Evolutionary conservation across 495 filamentous ascomycete species (phyloP).

Genomic region (Penicillium goetzii): DNA sequence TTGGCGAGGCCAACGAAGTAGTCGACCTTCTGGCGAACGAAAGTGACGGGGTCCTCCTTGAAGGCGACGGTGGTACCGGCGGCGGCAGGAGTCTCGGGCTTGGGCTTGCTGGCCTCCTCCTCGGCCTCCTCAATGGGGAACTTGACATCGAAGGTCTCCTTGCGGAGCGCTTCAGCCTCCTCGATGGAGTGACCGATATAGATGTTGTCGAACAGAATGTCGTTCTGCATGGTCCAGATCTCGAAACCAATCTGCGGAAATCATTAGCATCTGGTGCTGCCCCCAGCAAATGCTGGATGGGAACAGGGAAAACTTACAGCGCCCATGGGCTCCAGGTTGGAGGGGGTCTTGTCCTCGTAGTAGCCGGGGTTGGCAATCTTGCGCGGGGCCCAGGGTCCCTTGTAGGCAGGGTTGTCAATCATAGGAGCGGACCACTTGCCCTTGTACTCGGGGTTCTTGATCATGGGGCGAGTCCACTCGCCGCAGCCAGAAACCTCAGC

Average conservation of each 20-base stretch:
- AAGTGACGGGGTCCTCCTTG: slow-evolving; percentile 87
- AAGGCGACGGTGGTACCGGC: slow-evolving; percentile 81
- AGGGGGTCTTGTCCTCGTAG: slow-evolving; percentile 96
- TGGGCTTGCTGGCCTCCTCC: slow-evolving; percentile 82
- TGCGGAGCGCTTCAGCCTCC: slow-evolving; percentile 87
- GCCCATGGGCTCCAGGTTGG: slow-evolving; percentile 97
- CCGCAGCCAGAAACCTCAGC: slow-evolving; percentile 92
- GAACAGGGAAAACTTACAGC: slow-evolving; percentile 65
- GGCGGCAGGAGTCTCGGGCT: slow-evolving; percentile 64
- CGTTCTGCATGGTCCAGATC: slow-evolving; percentile 99
- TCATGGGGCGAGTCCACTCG: slow-evolving; percentile 88
- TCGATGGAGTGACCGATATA: slow-evolving; percentile 98
- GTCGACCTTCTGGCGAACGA: slow-evolving; percentile 89
- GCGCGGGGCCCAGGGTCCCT: slow-evolving; percentile 89
- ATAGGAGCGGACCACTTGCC: slow-evolving; percentile 94
- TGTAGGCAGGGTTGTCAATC: slow-evolving; percentile 99
- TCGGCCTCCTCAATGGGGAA: slow-evolving; percentile 78
- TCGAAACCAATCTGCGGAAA: slow-evolving; percentile 83
- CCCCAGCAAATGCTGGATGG: not conserved
- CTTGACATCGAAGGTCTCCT: slow-evolving; percentile 95
- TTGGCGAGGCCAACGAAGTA: slow-evolving; percentile 84
- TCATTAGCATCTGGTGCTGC: slow-evolving; percentile 16
- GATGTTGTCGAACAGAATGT: slow-evolving; percentile 99
- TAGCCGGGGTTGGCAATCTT: slow-evolving; percentile 97
- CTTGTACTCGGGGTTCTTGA: slow-evolving; percentile 97